Evolutionary conservation across 1,139 yeast species (phyloP).

Genomic region (Zhuliangozyma blackwelliae): DNA sequence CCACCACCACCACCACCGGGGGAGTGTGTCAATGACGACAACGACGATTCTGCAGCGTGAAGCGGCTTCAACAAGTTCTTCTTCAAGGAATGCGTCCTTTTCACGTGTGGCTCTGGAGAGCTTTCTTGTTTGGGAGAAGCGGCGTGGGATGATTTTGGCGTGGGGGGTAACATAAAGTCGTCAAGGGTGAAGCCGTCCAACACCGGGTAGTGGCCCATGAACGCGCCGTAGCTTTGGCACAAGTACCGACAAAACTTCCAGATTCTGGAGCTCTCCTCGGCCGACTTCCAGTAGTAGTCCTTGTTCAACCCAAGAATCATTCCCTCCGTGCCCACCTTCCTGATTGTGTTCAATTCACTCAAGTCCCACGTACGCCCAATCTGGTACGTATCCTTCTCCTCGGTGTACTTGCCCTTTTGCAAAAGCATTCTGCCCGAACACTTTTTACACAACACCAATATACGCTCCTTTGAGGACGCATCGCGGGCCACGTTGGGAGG

Average conservation of each 20-base stretch:
- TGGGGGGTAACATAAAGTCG: conserved; percentile 33
- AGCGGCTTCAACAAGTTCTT: conserved; percentile 25
- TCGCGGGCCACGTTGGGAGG: conserved; percentile 26
- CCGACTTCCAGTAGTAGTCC: conserved; percentile 82
- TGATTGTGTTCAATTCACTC: conserved; percentile 60
- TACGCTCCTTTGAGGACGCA: conserved; percentile 37
- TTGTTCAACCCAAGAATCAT: conserved; percentile 65
- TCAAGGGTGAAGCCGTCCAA: conserved; percentile 37
- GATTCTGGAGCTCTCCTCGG: conserved; percentile 60
- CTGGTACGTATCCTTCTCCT: conserved; percentile 66
- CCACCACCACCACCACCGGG: no score
- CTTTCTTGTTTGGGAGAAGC: conserved; percentile 12
- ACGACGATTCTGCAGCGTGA: conserved; percentile 14
- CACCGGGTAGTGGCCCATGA: conserved; percentile 62
- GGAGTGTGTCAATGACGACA: no score
- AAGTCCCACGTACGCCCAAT: conserved; percentile 94
- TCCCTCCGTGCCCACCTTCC: conserved; percentile 52
- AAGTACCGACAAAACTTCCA: conserved; percentile 57
- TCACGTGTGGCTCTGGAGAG: conserved; percentile 16
- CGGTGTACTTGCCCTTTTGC: conserved; percentile 83
- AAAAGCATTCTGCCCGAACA: conserved; percentile 61
- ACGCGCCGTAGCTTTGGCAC: conserved; percentile 60
- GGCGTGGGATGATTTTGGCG: conserved; percentile 14
- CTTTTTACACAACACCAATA: conserved; percentile 39
- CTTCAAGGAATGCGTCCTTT: conserved; percentile 25